These are phyloP conservation scores for Candida sphagnicola DNA, from an alignment of 805 yeast genomes.

Conservation along the genomic window DNA sequence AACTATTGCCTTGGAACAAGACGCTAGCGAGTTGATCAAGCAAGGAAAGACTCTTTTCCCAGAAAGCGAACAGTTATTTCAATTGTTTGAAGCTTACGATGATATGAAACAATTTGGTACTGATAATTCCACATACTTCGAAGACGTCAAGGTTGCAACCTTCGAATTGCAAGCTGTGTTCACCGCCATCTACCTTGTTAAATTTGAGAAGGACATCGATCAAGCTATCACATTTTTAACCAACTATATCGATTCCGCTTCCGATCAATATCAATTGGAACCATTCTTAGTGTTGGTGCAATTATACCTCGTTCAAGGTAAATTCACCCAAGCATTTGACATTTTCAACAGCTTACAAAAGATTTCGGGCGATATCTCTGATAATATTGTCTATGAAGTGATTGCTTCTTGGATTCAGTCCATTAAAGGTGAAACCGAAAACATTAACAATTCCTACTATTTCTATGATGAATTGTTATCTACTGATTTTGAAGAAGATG, in stretches of 20 bases:
- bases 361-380: conserved; percentile 40
- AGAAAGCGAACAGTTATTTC: conserved; percentile 30
- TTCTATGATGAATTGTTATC: conserved; percentile 81
- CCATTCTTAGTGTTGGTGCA: conserved; percentile 39
- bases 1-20: conserved; percentile 31
- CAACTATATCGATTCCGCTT: conserved; percentile 19
- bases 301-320: conserved; percentile 36
- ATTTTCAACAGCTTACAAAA: conserved; percentile 27
- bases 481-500: conserved; percentile 34
- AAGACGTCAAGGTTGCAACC: conserved; percentile 29
- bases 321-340: conserved; percentile 28
- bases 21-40: conserved; percentile 37
- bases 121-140: conserved; percentile 40
- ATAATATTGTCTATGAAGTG: conserved; percentile 71
- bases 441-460: conserved; percentile 43
- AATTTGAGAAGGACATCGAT: conserved; percentile 31
- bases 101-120: conserved; percentile 41
- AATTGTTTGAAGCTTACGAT: conserved; percentile 39
- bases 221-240: conserved; percentile 31
- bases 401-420: conserved; percentile 66
- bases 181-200: conserved; percentile 35
- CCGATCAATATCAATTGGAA: conserved; percentile 33
- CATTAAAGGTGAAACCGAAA: conserved; percentile 38
- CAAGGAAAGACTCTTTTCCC: conserved; percentile 30
- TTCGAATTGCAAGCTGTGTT: conserved; percentile 41